A percentile compares a stretch with the other conserved stretches of the same genome.
Conservation (phyloP, 805 yeast species). For the Kurtzmaniella cleridarum region DNA sequence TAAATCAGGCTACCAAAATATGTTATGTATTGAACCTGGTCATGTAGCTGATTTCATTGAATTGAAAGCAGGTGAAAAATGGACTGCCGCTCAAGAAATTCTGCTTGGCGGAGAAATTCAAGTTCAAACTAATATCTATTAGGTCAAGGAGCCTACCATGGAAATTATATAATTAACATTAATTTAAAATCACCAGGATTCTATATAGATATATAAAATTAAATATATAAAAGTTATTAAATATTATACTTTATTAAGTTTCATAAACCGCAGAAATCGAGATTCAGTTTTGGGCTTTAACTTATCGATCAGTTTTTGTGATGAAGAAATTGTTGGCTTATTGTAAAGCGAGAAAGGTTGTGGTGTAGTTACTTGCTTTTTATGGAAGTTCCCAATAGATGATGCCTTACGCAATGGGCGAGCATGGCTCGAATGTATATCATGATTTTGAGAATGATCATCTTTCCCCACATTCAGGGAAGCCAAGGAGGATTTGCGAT, state of each 20-base stretch:
- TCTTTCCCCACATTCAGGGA: too few relatives aligned
- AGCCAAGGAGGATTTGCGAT: too few relatives aligned
- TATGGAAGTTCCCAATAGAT: neutral
- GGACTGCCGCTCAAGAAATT: slow-evolving; percentile 67
- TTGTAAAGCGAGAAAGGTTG: slow-evolving; percentile 25
- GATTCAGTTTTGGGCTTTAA: slow-evolving; percentile 1
- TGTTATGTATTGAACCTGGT: slow-evolving; percentile 97
- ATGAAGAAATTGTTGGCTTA: slow-evolving; percentile 38
- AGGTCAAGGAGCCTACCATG: slow-evolving; percentile 1
- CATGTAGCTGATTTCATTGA: slow-evolving; percentile 63
- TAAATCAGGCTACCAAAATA: slow-evolving; percentile 70
- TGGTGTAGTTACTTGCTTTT: slow-evolving; percentile 15
- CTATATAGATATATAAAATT: too few relatives aligned
- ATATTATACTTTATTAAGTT: neutral
- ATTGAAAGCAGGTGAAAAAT: slow-evolving; percentile 65
- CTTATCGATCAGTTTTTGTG: slow-evolving; percentile 28
- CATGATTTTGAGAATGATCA: too few relatives aligned
- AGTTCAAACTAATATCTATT: slow-evolving; percentile 47
- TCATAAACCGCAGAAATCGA: slow-evolving; percentile 3
- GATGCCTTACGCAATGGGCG: neutral
- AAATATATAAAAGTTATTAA: too few relatives aligned
- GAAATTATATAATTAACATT: too few relatives aligned
- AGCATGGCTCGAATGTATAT: too few relatives aligned
- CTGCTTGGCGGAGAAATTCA: slow-evolving; percentile 56
- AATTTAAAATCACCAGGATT: too few relatives aligned